Evolutionary conservation across 2,329 filamentous ascomycete genomes (phyloP), one percentile per base, ranked within the genome.

Genomic region (Aspergillaceae sp.): DNA sequence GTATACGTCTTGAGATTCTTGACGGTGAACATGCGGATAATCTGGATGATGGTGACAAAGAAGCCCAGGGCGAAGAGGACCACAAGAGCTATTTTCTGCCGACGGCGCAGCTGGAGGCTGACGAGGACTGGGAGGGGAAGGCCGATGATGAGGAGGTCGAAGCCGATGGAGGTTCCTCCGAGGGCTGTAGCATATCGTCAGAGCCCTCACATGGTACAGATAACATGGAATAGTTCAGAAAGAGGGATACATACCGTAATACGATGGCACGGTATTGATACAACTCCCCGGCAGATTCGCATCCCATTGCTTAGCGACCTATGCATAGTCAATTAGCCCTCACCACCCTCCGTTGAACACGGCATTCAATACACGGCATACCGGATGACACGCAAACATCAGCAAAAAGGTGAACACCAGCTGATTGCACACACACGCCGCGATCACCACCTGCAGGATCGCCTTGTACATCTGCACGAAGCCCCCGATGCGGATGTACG

Each of bases 11-110:
- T 51, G 3, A 76, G 65, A 9, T 61, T 65, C 34, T 63, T 62
- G 49, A 77, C 69, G n/a, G 70, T 74, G 46, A 71, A 66, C 47
- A 77, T 73, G 9, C 74, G 74, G 48, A 77, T 66, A 46, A 74
- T 68, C 52, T 77, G 74, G 46, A 76, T 73, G 41, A 73, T 51
- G 4, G 71, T 74, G 38, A 77, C 68, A 59, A 77, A 76, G 43
- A 72, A 58, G n/a, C 74, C 75, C 27, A 78, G 63, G 2, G 65
- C 63, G 53, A 76, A 76, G 29, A 76, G 60, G 4, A 58, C 59
- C 0, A 68, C 59, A 0, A 76, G 60, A 3, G 72, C 64, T 3
- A 67, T 40, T 56, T 58, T 59, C 35, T 59, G 55, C 26, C 44
- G 46, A 2, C 27, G 19, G 1, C 29, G 43, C 3, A 60, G 48